Evolutionary conservation across 2,329 filamentous ascomycete species (phyloP).

Genomic region (Penicillium hordei): DNA sequence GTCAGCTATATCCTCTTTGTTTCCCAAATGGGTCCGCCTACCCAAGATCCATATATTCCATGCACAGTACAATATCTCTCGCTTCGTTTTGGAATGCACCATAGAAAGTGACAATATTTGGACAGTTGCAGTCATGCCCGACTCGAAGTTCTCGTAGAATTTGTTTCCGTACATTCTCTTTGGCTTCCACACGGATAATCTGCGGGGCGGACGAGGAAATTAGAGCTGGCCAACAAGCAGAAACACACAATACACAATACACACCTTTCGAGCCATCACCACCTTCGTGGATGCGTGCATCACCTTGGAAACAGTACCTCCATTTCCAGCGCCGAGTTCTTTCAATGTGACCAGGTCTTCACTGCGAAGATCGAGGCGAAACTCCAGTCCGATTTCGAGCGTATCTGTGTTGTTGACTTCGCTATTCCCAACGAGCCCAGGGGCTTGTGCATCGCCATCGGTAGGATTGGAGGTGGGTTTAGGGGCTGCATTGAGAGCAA

Average conservation of each 20-base stretch:
- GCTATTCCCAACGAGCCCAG: conserved; percentile 58
- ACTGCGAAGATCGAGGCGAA: conserved; percentile 85
- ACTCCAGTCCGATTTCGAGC: conserved; percentile 95
- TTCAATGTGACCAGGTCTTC: conserved; percentile 92
- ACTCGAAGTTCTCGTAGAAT: conserved; percentile 97
- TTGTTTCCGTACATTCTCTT: conserved; percentile 93
- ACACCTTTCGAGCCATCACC: conserved; percentile 95
- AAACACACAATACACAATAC: conserved; percentile 4
- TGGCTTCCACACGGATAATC: conserved; percentile 98
- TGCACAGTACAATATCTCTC: conserved; percentile 98
- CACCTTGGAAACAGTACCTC: conserved; percentile 97
- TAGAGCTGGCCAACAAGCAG: neutral
- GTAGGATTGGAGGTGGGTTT: conserved; percentile 68
- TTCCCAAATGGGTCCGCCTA: conserved; percentile 53
- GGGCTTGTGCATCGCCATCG: conserved; percentile 66
- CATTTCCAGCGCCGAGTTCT: conserved; percentile 93
- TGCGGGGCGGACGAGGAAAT: conserved; percentile 40
- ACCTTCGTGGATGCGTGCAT: conserved; percentile 92
- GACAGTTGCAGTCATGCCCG: conserved; percentile 96
- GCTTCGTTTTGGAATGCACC: conserved; percentile 95
- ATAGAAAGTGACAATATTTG: conserved; percentile 97
- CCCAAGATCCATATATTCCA: conserved; percentile 99
- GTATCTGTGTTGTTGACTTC: conserved; percentile 65
- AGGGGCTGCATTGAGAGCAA: conserved; percentile 79
- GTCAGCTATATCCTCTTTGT: conserved; percentile 18